Conservation (phyloP, 1,284 basidiomycete genomes). For the Marasmius tenuissimus region DNA sequence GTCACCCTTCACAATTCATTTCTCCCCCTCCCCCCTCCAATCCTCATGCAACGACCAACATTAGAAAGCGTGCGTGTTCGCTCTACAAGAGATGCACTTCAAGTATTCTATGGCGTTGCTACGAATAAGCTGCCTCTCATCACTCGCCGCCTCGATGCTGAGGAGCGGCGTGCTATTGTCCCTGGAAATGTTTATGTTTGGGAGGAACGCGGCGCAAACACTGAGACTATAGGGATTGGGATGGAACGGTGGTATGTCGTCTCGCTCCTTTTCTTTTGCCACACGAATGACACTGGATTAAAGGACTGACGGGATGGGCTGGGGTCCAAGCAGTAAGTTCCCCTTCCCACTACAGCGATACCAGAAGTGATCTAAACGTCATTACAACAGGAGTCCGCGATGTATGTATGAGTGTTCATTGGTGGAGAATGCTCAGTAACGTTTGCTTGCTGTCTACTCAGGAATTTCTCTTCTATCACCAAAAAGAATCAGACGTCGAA, state of each 20-base stretch:
- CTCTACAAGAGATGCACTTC: slow-evolving; percentile 74
- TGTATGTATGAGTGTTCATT: slow-evolving; percentile 37
- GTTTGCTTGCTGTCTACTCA: slow-evolving; percentile 28
- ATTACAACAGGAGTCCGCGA: slow-evolving; percentile 60
- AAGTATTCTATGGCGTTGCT: slow-evolving; percentile 76
- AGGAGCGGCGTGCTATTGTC: slow-evolving; percentile 61
- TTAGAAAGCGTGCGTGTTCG: slow-evolving; percentile 72
- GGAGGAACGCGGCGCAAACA: slow-evolving; percentile 79
- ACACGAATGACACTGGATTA: not conserved
- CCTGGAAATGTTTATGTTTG: slow-evolving; percentile 82
- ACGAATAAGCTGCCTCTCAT: slow-evolving; percentile 68
- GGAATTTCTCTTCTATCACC: slow-evolving; percentile 83
- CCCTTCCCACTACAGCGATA: slow-evolving; percentile 4
- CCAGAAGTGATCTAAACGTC: slow-evolving; percentile 15
- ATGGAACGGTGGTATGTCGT: slow-evolving; percentile 74
- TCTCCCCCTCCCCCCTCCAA: slow-evolving; percentile 13
- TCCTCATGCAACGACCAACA: slow-evolving; percentile 66
- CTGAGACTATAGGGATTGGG: slow-evolving; percentile 74
- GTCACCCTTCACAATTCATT: not conserved
- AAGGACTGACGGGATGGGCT: slow-evolving; percentile 59
- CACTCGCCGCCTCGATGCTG: slow-evolving; percentile 75
- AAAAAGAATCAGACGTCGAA: slow-evolving; percentile 67
- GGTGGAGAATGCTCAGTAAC: not conserved
- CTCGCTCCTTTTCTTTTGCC: not conserved
- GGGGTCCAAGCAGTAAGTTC: slow-evolving; percentile 68